Evolutionary conservation across 2,329 filamentous ascomycete species (phyloP).

Genomic region (Aspergillus uvarum): DNA sequence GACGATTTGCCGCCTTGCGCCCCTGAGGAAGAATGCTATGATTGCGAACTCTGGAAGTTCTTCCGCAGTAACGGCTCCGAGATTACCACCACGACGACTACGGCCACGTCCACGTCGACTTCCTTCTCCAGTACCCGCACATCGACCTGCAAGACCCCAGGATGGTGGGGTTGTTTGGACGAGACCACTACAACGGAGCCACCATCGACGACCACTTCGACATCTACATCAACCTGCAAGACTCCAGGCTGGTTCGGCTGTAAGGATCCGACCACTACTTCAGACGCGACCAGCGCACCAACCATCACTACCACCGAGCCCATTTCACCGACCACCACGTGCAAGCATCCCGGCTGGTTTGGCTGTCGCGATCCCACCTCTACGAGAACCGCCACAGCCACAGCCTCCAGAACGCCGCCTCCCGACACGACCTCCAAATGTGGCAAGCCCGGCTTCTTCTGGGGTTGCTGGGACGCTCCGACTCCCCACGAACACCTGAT

Average conservation of each 20-base stretch:
- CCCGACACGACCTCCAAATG: constrained; percentile 37
- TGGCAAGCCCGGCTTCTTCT: constrained; percentile 56
- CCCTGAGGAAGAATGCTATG: constrained; percentile 75
- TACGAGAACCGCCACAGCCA: constrained; percentile 4
- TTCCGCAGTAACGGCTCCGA: constrained; percentile 89
- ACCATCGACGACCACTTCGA: constrained; percentile 32
- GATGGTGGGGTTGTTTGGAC: constrained; percentile 75
- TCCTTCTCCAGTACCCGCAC: constrained; percentile 61
- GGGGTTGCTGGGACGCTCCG: constrained; percentile 53
- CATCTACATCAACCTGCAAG: constrained; percentile 40
- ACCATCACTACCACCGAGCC: constrained; percentile 20
- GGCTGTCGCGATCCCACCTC: constrained; percentile 32
- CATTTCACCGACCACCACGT: constrained; percentile 24
- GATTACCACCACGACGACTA: constrained; percentile 58
- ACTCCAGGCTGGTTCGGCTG: constrained; percentile 48
- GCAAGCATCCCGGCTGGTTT: constrained; percentile 36
- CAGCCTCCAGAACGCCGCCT: constrained; percentile 15
- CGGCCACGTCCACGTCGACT: constrained; percentile 53
- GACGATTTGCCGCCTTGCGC: constrained; percentile 75
- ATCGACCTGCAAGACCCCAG: constrained; percentile 83
- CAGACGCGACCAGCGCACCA: constrained; percentile 20
- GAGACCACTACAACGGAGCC: constrained; percentile 45
- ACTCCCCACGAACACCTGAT: constrained; percentile 32
- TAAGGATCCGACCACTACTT: constrained; percentile 36
- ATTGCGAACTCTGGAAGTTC: constrained; percentile 93